Base-by-base conservation (phyloP, 2,329 filamentous ascomycete genomes). In the Ceratocystis huliohia region DNA sequence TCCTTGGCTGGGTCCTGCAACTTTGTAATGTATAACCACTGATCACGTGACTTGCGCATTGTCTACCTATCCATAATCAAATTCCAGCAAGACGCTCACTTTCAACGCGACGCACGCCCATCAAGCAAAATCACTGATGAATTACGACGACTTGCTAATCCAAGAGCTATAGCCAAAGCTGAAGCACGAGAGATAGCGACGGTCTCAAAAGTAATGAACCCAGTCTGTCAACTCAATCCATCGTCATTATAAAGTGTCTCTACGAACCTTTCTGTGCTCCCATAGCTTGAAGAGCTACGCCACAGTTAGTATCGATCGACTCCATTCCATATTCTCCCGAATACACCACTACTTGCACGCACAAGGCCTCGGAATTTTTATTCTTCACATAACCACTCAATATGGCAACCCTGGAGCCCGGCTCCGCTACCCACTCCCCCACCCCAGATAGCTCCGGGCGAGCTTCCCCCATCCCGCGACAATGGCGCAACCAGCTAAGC, bases 371-470 rank as follows among this genome's bases (percentile, higher is more conserved):
- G 37, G 37, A 3, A 41, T 41, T 15, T 37, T 41, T 15, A 4
- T 17, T 37, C 56, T 20, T 10, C 17, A 33, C 15, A 37, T 8
- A 59, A 30, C 17, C 20, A 20, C 5, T n/a, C 28, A 30, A 28
- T 10, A 68, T 68, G 66, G 53, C 56, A 56, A 57, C 62, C 63
- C 25, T 68, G 22, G 66, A 68, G 30, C 66, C 61, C 70, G 78
- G 78, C 70, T 81, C 81, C 68, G 81, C 56, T 22, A 57, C 66
- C 53, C 48, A 81, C 72, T 85, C 84, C 67, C 77, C 79, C 71
- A 94, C 91, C 69, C 91, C 91, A 72, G 85, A 89, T 74, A 92
- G 88, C 81, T 94, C 91, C 74, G 90, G 90, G 69, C 88, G 88
- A 73, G 84, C 86, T 70, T 90, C 89, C 74, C 90, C 88, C 70